These are phyloP conservation scores for Trypanosoma vivax DNA, from an alignment of 208 protist species.

Conservation along the genomic window DNA sequence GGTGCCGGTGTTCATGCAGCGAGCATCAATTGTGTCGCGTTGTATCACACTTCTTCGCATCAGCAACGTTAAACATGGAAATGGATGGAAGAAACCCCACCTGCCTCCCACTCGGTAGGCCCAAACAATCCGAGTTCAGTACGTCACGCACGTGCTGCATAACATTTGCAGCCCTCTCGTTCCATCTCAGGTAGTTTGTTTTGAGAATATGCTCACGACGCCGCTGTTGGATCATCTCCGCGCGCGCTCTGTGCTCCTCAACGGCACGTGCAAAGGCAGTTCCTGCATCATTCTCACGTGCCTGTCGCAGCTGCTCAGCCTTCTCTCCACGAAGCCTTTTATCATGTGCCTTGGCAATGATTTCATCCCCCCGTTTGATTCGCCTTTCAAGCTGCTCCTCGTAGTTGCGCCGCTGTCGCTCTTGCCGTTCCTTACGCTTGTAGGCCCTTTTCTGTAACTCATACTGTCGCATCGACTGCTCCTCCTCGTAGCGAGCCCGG, in stretches of 20 bases:
- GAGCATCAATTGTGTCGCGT: too few relatives aligned
- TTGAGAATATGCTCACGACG: slow-evolving; percentile 32
- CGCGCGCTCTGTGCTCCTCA: slow-evolving; percentile 39
- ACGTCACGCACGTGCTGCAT: slow-evolving; percentile 50
- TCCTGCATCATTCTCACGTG: slow-evolving; percentile 20
- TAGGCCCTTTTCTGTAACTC: slow-evolving; percentile 37
- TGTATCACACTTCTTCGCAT: too few relatives aligned
- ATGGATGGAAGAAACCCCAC: neutral
- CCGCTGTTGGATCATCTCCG: slow-evolving; percentile 26
- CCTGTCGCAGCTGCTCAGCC: slow-evolving; percentile 28
- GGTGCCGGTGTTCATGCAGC: too few relatives aligned
- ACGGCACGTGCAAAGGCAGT: slow-evolving; percentile 36
- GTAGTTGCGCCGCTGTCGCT: slow-evolving; percentile 47
- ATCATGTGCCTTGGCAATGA: slow-evolving; percentile 41
- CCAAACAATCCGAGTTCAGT: slow-evolving; percentile 13
- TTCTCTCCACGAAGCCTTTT: slow-evolving; percentile 43
- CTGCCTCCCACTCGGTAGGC: neutral
- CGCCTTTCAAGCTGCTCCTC: slow-evolving; percentile 38
- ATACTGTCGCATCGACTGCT: slow-evolving; percentile 37
- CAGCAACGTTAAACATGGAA: too few relatives aligned
- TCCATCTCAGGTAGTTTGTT: slow-evolving; percentile 76
- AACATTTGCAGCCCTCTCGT: slow-evolving; percentile 60
- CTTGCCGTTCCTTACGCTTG: slow-evolving; percentile 21
- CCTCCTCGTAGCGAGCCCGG: slow-evolving; percentile 44
- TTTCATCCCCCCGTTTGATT: slow-evolving; percentile 40